Base-by-base conservation (phyloP, 2,329 filamentous ascomycete genomes). In the Stylonectria norvegica region DNA sequence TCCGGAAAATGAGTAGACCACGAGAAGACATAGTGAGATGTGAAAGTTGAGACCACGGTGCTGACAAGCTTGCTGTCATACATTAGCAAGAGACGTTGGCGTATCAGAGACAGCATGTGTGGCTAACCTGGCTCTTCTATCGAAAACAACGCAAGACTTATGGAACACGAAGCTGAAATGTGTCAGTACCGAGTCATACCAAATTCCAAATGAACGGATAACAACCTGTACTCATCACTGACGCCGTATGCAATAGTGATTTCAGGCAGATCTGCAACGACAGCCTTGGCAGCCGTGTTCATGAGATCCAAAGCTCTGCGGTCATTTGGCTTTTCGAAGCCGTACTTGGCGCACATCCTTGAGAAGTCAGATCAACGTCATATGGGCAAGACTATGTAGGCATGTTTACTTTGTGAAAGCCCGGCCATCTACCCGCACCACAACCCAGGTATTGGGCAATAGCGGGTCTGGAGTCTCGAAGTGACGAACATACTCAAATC, bases 291-390 rank as follows among this genome's bases (percentile, higher is more conserved):
- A 2, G 89, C 89, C 2, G 81, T 81, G 58, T 98, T 98, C 91
- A 98, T 97, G 51, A 98, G 81, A 63, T 94, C 80, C 10, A 97
- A 70, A 0, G 90, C 93, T 49, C 87, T 78, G 28, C 76, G 75
- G 64, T 98, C 93, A 66, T 97, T 98, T 27, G 93, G 93, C 67
- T 97, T 98, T 55, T 82, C 75, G 59, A 97, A 97, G 16, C 70
- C 70, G 67, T 97, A 93, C 63, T 85, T 87, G 47, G 80, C 75
- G 46, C 88, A 90, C 54, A 96, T 81, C 58, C 87, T 94, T 47
- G 14, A 22, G 10, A 34, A 4, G 37, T 52, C 30, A 62, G 45
- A 54, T n/a, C n/a, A 12, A 44, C 25, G 5, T 10, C 3, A 18
- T 6, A 2, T 7, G 34, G 18, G 20, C 25, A 36, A n/a, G n/a